phyloP scores from a whole-genome alignment of 2,329 filamentous ascomycete genomes.

The Chaetomium olivaceum region DNA sequence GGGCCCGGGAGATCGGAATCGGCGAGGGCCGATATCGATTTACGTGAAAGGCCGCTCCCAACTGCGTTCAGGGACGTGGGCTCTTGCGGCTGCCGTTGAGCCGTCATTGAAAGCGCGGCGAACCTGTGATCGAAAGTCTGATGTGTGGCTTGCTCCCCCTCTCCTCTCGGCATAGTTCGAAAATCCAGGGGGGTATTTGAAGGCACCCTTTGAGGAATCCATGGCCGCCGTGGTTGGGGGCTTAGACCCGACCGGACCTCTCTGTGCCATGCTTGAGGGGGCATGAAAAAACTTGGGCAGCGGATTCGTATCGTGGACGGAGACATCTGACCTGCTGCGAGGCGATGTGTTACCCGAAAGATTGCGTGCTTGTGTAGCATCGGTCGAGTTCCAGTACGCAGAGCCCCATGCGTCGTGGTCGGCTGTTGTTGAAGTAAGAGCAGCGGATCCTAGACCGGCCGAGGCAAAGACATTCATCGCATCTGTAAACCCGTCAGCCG shows the following conservation, averaged over 20 bases:
- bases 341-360: conserved; percentile 60
- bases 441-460: conserved; percentile 67
- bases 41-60: conserved; percentile 48
- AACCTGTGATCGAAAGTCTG: conserved; percentile 17
- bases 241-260: conserved; percentile 31
- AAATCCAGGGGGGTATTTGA: conserved; percentile 41
- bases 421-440: conserved; percentile 63
- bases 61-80: conserved; percentile 48
- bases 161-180: conserved; percentile 44
- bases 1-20: conserved; percentile 42
- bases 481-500: conserved; percentile 36
- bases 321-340: conserved; percentile 50
- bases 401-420: conserved; percentile 64
- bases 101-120: conserved; percentile 33
- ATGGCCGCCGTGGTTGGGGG: conserved; percentile 44
- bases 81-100: conserved; percentile 41
- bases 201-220: conserved; percentile 48
- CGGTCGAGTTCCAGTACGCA: conserved; percentile 58
- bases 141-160: conserved; percentile 35
- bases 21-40: conserved; percentile 57
- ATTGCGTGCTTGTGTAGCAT: conserved; percentile 47
- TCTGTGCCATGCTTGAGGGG: conserved; percentile 37
- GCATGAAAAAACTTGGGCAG: conserved; percentile 36
- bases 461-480: conserved; percentile 47
- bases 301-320: conserved; percentile 47